Conservation (phyloP, 2,329 filamentous ascomycete species). For the Atkinsonella hypoxylon region DNA sequence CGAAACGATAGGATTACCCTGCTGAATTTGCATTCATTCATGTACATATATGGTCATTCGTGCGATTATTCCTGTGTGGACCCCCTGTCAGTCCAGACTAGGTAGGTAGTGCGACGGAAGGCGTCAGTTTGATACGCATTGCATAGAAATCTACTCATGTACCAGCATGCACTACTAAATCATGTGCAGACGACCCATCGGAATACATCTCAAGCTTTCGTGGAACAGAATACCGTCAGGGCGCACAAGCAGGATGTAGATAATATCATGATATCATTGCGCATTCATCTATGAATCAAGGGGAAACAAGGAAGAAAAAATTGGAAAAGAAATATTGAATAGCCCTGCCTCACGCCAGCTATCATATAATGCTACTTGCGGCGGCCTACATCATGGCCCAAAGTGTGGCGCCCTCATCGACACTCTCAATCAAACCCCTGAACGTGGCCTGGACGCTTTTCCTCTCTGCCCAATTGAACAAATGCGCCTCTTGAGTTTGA, state of each 20-base stretch:
- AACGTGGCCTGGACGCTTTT: too few relatives aligned
- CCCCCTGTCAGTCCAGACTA: too few relatives aligned
- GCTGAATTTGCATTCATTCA: background rate
- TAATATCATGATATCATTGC: conserved; percentile 15
- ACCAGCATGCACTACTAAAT: too few relatives aligned
- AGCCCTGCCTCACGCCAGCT: conserved; percentile 6
- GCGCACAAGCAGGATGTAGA: background rate
- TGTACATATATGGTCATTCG: background rate
- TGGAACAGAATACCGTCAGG: too few relatives aligned
- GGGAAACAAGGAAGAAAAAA: conserved; percentile 18
- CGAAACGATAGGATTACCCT: conserved; percentile 10
- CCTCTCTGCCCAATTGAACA: background rate
- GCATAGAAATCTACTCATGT: too few relatives aligned
- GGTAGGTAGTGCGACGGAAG: too few relatives aligned
- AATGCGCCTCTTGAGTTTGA: too few relatives aligned
- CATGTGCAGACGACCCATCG: too few relatives aligned
- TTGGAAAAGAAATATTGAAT: conserved; percentile 23
- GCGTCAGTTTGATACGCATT: too few relatives aligned
- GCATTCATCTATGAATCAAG: conserved; percentile 25
- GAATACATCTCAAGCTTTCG: too few relatives aligned
- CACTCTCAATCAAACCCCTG: background rate
- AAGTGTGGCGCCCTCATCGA: background rate
- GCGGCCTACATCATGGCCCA: background rate
- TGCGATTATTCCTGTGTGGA: too few relatives aligned
- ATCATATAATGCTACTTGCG: conserved; percentile 4